Conservation (phyloP, 768 basidiomycete species). For the Lactarius pseudohatsudake region DNA sequence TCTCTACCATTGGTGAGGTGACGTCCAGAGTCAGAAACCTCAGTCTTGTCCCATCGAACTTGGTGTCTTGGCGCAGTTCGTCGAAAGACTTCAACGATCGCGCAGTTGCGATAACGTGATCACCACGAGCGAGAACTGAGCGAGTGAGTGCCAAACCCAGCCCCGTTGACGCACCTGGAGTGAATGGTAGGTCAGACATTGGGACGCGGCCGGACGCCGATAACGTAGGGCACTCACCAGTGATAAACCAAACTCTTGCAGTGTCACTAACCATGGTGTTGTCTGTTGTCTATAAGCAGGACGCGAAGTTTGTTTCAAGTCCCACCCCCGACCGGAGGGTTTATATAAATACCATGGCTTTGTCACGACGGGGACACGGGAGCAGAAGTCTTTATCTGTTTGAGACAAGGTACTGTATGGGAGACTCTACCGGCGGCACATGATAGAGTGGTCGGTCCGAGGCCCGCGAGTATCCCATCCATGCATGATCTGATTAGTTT, state of each 20-base stretch:
- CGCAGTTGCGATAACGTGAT: constrained; percentile 17
- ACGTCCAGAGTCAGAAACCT: constrained; percentile 17
- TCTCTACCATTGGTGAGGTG: constrained; percentile 12
- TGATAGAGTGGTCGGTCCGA: too few relatives aligned
- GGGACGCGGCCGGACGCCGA: too few relatives aligned
- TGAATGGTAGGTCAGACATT: too few relatives aligned
- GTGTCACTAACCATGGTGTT: background rate
- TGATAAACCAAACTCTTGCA: constrained; percentile 22
- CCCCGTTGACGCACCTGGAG: constrained; percentile 18
- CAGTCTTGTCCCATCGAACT: constrained; percentile 1
- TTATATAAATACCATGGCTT: background rate
- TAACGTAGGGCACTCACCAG: constrained; percentile 9
- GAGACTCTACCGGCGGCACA: background rate
- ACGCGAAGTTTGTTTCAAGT: background rate
- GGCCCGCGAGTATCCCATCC: too few relatives aligned
- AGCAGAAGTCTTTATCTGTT: background rate
- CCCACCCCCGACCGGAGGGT: background rate
- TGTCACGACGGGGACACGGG: background rate
- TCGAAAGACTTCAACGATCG: constrained; percentile 11
- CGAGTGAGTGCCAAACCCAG: constrained; percentile 21
- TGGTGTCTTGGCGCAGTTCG: constrained; percentile 1
- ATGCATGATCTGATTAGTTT: too few relatives aligned
- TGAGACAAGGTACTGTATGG: too few relatives aligned
- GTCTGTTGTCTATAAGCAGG: background rate
- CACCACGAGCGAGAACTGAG: constrained; percentile 18